phyloP scores from a whole-genome alignment of 2,329 filamentous ascomycete species.

The Fusarium denticulatum region DNA sequence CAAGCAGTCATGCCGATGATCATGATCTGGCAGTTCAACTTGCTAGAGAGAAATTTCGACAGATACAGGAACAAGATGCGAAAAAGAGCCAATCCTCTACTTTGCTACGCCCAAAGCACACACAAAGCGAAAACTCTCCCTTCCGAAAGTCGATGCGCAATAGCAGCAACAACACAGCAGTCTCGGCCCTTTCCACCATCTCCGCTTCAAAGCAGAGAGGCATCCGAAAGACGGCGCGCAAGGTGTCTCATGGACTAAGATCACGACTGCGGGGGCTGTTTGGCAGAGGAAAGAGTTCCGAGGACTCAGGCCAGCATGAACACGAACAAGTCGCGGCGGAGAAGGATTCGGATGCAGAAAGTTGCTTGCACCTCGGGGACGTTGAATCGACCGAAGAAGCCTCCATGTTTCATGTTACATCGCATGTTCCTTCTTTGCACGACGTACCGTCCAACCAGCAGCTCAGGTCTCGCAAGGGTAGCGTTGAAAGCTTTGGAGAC shows the following conservation, averaged over 20 bases:
- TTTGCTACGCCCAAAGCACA: conserved; percentile 54
- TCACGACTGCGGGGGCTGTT: conserved; percentile 64
- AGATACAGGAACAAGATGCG: conserved; percentile 48
- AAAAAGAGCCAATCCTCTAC: conserved; percentile 56
- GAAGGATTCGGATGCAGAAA: conserved; percentile 43
- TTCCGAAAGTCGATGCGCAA: conserved; percentile 62
- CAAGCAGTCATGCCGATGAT: conserved; percentile 30
- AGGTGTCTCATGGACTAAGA: conserved; percentile 70
- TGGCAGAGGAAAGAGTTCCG: conserved; percentile 38
- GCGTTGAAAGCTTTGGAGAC: conserved; percentile 60
- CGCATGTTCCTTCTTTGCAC: conserved; percentile 62
- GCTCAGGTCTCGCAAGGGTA: conserved; percentile 63
- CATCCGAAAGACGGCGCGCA: conserved; percentile 65
- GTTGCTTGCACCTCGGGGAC: conserved; percentile 48
- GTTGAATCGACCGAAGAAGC: conserved; percentile 52
- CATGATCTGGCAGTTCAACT: conserved; percentile 51
- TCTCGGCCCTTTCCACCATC: conserved; percentile 45
- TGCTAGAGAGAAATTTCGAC: conserved; percentile 50
- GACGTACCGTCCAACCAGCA: conserved; percentile 57
- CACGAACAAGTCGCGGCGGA: conserved; percentile 9
- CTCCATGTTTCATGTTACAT: conserved; percentile 59
- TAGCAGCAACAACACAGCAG: conserved; percentile 53
- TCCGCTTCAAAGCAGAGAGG: conserved; percentile 42
- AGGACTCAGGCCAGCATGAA: conserved; percentile 10
- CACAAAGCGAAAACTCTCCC: conserved; percentile 46